These are phyloP conservation scores for Ogataea saltuana DNA, from an alignment of 805 yeast genomes.

Conservation along the genomic window DNA sequence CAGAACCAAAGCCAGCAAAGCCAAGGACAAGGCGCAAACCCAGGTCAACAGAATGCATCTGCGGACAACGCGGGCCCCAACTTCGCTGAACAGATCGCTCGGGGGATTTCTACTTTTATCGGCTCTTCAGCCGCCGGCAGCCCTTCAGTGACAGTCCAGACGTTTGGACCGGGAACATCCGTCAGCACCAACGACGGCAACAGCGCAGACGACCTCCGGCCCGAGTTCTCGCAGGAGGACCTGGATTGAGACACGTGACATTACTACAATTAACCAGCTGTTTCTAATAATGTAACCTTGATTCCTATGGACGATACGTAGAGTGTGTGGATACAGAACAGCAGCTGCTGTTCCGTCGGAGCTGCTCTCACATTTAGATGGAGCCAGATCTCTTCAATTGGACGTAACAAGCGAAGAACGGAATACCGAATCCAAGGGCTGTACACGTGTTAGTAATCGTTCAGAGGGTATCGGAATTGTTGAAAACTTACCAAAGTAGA, in stretches of 20 bases:
- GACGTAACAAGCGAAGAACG: slow-evolving; percentile 76
- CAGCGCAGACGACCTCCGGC: slow-evolving; percentile 1
- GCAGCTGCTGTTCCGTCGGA: background rate
- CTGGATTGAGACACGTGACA: too few relatives aligned
- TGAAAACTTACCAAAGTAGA: slow-evolving; percentile 58
- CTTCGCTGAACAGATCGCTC: slow-evolving; percentile 21
- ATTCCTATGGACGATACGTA: slow-evolving; percentile 7
- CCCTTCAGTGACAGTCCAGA: slow-evolving; percentile 10
- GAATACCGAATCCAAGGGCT: slow-evolving; percentile 65
- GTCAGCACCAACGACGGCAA: background rate
- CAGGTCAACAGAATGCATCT: too few relatives aligned
- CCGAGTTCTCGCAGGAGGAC: slow-evolving; percentile 8
- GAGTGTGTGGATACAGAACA: slow-evolving; percentile 1
- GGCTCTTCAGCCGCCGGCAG: slow-evolving; percentile 9
- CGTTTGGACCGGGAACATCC: slow-evolving; percentile 2
- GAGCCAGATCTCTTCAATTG: slow-evolving; percentile 88
- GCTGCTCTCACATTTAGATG: slow-evolving; percentile 28
- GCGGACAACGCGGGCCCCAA: slow-evolving; percentile 9
- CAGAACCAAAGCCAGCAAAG: too few relatives aligned
- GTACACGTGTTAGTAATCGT: slow-evolving; percentile 10
- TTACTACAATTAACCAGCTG: too few relatives aligned
- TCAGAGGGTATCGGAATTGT: background rate
- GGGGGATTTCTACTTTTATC: slow-evolving; percentile 21
- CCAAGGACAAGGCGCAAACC: background rate
- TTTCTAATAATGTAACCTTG: slow-evolving; percentile 2